Percentiles rank a stretch among this genome's conserved stretches.
phyloP scores from a whole-genome alignment of 208 protist species.

The Crithidia brevicula region DNA sequence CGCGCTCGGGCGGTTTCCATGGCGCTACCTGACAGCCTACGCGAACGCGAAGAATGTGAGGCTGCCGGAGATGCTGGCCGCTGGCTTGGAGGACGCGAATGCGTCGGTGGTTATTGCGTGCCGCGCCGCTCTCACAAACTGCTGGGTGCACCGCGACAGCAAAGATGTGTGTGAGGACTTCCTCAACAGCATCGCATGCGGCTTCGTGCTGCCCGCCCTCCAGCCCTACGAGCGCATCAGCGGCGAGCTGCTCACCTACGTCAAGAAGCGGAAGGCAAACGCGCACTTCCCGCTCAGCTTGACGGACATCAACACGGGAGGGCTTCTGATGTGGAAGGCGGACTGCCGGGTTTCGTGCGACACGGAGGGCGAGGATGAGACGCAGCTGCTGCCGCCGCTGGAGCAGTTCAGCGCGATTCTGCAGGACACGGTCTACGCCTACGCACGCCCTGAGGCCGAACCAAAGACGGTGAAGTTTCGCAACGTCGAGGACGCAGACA shows the following conservation, averaged over 20 bases:
- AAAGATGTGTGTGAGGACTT: slow-evolving; percentile 64
- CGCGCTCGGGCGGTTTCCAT: slow-evolving; percentile 78
- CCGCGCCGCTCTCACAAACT: slow-evolving; percentile 76
- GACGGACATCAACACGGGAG: slow-evolving; percentile 58
- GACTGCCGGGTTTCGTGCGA: slow-evolving; percentile 65
- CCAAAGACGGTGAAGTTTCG: slow-evolving; percentile 79
- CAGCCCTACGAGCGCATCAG: slow-evolving; percentile 66
- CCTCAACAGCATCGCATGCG: slow-evolving; percentile 67
- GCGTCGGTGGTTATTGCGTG: slow-evolving; percentile 78
- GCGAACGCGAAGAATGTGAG: slow-evolving; percentile 59
- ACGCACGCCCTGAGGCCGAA: slow-evolving; percentile 71
- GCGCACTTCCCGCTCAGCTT: slow-evolving; percentile 53
- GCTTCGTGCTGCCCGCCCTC: slow-evolving; percentile 45
- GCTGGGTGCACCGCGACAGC: slow-evolving; percentile 86
- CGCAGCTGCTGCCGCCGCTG: slow-evolving; percentile 68
- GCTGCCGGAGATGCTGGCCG: slow-evolving; percentile 55
- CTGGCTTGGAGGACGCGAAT: slow-evolving; percentile 71
- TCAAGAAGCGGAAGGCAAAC: slow-evolving; percentile 44
- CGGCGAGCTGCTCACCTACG: slow-evolving; percentile 61
- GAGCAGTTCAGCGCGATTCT: slow-evolving; percentile 75
- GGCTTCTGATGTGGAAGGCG: slow-evolving; percentile 80
- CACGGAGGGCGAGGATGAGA: slow-evolving; percentile 61
- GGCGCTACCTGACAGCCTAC: slow-evolving; percentile 86
- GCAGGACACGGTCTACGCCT: slow-evolving; percentile 86
- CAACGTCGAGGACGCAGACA: slow-evolving; percentile 80